Percentiles rank a stretch among this genome's conserved stretches.
Evolutionary conservation across 2,329 filamentous ascomycete species (phyloP).

Genomic region (Teratosphaeriaceae sp.): DNA sequence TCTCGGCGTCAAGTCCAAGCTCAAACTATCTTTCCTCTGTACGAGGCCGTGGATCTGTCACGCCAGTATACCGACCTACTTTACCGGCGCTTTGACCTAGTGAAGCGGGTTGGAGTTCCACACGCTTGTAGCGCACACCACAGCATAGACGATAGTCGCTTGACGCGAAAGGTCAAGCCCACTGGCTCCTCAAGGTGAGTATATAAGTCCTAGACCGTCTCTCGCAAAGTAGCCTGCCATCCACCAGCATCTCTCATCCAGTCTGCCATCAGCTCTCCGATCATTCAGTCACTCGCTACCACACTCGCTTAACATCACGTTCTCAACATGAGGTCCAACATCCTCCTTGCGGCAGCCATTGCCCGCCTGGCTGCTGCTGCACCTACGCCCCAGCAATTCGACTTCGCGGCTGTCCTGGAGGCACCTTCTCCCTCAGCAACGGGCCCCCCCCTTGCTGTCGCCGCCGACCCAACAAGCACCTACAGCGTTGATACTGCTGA

Average conservation of each 20-base stretch:
- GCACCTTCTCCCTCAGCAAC: constrained; percentile 14
- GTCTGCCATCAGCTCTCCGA: background rate
- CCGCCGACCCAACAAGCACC: constrained; percentile 7
- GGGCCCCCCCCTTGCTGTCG: constrained; percentile 11
- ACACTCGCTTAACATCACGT: constrained; percentile 3
- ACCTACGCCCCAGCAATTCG: constrained; percentile 15
- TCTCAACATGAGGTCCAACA: constrained; percentile 10
- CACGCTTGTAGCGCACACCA: too few species aligned
- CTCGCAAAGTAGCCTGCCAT: too few species aligned
- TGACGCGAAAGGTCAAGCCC: too few species aligned
- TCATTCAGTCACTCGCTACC: background rate
- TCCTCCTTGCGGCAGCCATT: constrained; percentile 13
- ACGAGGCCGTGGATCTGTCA: too few species aligned
- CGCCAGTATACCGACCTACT: too few species aligned
- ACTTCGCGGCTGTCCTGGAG: constrained; percentile 12
- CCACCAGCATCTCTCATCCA: background rate
- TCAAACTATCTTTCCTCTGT: too few species aligned
- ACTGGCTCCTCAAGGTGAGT: too few species aligned
- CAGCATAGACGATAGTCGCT: too few species aligned
- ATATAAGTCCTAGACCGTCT: too few species aligned
- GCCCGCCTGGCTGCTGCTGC: constrained; percentile 13
- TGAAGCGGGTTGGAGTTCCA: too few species aligned
- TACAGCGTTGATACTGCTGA: constrained; percentile 8
- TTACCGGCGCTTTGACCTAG: too few species aligned
- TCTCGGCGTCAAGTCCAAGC: too few species aligned